Evolutionary conservation across 2,329 filamentous ascomycete genomes (phyloP), one percentile per base, ranked within the genome.

Genomic region (Colletotrichum higginsianum): DNA sequence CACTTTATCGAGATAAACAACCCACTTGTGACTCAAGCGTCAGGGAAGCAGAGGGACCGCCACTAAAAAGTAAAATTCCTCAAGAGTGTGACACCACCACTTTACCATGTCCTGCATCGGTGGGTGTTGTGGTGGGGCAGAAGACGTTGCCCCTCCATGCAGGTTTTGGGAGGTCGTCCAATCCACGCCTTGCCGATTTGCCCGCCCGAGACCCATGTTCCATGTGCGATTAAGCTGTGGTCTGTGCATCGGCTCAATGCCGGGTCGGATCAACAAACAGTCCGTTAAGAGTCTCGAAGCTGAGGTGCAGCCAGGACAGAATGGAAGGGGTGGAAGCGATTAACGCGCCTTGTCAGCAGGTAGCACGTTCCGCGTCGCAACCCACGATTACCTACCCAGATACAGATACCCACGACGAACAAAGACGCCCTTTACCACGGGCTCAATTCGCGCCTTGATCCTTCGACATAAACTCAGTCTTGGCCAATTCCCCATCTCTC

Each of bases 181-280:
- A 68, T 73, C 66, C 49, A 68, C 62, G 65, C 66, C 52, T 53
- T 61, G 57, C 73, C 63, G 61, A 74, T 72, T 72, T 66, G 66
- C 61, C 56, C 44, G 56, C 70, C 23, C 42, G 47, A 16, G 23
- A 60, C 62, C 72, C 72, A 55, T 60, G 72, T 61, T 64, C 61
- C 44, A 47, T 56, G 63, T 40, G 50, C 42, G 12, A 66, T 79
- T 82, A 82, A 81, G 78, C 74, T 81, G 73, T 78, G 80, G 79
- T 80, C 79, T 74, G 79, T 82, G 80, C 80, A 26, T 4, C 0
- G 0, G 3, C 11, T 5, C 35, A 42, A 42, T 8, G 2, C 1
- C 46, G 55, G 67, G 53, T 26, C 79, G 79, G 77, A 76, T 76
- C 72, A 78, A 76, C 35, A 40, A 16, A 18, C 3, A 13, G 3